Evolutionary conservation across 805 yeast species (phyloP).

Genomic region (Cyberlindnera subsufficiens): DNA sequence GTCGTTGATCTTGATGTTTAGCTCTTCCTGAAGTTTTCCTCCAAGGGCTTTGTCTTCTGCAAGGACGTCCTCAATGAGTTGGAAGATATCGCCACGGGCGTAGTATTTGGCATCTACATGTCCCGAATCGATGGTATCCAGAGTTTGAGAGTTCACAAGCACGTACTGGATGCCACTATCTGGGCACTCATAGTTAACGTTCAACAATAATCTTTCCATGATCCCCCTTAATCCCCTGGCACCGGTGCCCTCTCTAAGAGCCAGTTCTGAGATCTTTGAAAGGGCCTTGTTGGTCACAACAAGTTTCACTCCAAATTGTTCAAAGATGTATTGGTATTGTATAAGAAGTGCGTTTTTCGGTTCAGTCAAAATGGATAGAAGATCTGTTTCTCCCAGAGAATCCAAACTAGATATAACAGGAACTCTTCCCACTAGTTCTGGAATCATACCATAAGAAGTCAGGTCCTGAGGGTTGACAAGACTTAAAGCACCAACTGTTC

Average conservation of each 20-base stretch:
- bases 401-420: conserved; percentile 47
- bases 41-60: conserved; percentile 37
- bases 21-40: conserved; percentile 26
- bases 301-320: conserved; percentile 45
- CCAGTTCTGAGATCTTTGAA: conserved; percentile 39
- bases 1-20: background rate
- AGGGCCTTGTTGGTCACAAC: conserved; percentile 45
- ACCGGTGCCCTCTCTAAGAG: conserved; percentile 50
- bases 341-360: conserved; percentile 49
- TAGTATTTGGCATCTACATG: conserved; percentile 38
- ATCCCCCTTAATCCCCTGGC: conserved; percentile 55
- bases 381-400: conserved; percentile 38
- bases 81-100: conserved; percentile 36
- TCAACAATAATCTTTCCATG: conserved; percentile 44
- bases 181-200: conserved; percentile 54
- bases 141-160: conserved; percentile 39
- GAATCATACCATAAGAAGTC: conserved; percentile 48
- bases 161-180: conserved; percentile 49
- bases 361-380: conserved; percentile 44
- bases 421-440: conserved; percentile 54
- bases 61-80: conserved; percentile 34
- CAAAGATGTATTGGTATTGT: conserved; percentile 49
- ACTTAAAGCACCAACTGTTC: conserved; percentile 36
- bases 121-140: conserved; percentile 30
- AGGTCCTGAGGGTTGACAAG: conserved; percentile 45